Percentiles rank a stretch among this genome's conserved stretches.
Conservation (phyloP, 73 alveolate species). For the Paramecium octaurelia region DNA sequence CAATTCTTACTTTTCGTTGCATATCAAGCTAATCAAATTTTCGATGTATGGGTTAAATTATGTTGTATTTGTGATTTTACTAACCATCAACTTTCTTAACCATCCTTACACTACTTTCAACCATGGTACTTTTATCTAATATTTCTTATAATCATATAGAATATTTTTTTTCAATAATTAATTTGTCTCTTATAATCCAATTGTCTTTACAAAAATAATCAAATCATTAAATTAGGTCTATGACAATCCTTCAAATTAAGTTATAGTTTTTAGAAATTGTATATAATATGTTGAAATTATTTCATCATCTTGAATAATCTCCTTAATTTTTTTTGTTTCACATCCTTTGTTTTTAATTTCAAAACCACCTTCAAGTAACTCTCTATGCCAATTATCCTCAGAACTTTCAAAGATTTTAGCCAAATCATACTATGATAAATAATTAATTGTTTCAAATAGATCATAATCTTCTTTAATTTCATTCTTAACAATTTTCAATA, state of each 20-base stretch:
- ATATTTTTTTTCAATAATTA: neutral
- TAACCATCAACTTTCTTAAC: neutral
- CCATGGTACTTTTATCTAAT: neutral
- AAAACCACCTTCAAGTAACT: neutral
- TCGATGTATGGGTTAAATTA: neutral
- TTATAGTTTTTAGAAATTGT: neutral
- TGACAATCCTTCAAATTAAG: neutral
- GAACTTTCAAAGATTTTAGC: neutral
- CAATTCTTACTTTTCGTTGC: neutral
- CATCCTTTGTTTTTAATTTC: neutral
- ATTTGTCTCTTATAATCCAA: neutral
- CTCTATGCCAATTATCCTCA: neutral
- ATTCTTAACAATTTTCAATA: neutral
- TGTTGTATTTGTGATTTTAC: neutral
- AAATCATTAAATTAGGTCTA: neutral
- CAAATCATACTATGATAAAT: neutral
- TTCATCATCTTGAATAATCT: neutral
- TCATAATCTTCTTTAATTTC: neutral
- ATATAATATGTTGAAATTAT: neutral
- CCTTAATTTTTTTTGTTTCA: no score
- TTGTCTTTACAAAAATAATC: neutral
- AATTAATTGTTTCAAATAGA: neutral
- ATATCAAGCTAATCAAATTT: neutral
- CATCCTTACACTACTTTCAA: neutral
- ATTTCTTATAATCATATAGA: neutral